Evolutionary conservation across 1,139 yeast species (phyloP).

Genomic region (Magnusiomyces ingens): DNA sequence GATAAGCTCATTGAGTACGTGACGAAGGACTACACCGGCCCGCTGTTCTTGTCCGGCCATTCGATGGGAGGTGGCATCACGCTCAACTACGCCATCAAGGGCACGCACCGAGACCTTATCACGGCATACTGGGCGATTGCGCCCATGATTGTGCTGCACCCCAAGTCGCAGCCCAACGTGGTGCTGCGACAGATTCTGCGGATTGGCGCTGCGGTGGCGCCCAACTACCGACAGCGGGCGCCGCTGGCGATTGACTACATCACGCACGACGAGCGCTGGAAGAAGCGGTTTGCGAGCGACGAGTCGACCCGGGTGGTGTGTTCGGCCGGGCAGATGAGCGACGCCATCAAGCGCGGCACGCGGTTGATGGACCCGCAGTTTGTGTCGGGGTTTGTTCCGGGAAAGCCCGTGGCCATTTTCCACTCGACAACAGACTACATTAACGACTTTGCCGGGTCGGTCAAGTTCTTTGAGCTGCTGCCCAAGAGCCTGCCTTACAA

Average conservation of each 20-base stretch:
- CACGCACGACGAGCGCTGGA: constrained; percentile 42
- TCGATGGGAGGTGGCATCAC: constrained; percentile 90
- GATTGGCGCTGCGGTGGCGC: constrained; percentile 43
- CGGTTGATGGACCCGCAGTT: constrained; percentile 40
- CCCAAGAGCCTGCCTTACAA: constrained; percentile 29
- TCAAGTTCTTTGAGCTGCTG: constrained; percentile 40
- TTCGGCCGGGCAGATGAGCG: constrained; percentile 50
- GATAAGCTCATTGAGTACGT: constrained; percentile 48
- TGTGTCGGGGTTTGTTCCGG: constrained; percentile 39
- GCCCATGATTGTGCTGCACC: constrained; percentile 59
- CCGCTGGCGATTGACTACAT: constrained; percentile 48
- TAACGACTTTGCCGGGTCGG: constrained; percentile 51
- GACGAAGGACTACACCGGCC: constrained; percentile 18
- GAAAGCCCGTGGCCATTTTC: constrained; percentile 44
- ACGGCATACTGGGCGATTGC: constrained; percentile 55
- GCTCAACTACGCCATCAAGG: constrained; percentile 66
- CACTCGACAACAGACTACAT: constrained; percentile 51
- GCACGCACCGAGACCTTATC: constrained; percentile 49
- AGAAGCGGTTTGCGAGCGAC: neutral
- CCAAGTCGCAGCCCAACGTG: constrained; percentile 48
- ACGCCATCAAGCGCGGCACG: constrained; percentile 60
- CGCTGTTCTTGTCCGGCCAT: constrained; percentile 63
- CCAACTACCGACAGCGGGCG: constrained; percentile 52
- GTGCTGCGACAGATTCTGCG: constrained; percentile 44
- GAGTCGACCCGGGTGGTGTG: constrained; percentile 35